Evolutionary conservation across 2,329 filamentous ascomycete species (phyloP).

Genomic region (Graphiopsis chlorocephala): DNA sequence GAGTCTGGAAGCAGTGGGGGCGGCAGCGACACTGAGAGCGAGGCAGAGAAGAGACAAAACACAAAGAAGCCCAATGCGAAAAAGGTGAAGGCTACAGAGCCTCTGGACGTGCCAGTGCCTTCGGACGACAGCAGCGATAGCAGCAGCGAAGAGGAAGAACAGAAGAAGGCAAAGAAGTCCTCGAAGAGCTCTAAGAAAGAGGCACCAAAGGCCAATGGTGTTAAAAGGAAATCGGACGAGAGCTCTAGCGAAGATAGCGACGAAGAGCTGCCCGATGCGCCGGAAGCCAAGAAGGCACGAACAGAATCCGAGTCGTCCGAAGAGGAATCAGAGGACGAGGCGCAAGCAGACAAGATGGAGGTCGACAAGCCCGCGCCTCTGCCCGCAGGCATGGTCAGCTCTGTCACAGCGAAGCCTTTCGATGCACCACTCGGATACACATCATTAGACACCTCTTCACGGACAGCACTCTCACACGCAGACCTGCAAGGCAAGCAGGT

Average conservation of each 20-base stretch:
- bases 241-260: constrained; percentile 17
- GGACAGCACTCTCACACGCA: constrained; percentile 44
- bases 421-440: constrained; percentile 46
- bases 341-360: constrained; percentile 12
- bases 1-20: constrained; percentile 24
- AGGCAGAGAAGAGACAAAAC: constrained; percentile 26
- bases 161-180: constrained; percentile 12
- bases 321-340: constrained; percentile 7
- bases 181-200: constrained; percentile 13
- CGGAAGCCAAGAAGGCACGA: constrained; percentile 14
- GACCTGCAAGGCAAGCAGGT: constrained; percentile 68
- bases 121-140: constrained; percentile 18
- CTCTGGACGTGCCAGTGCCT: constrained; percentile 27
- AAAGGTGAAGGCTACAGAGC: constrained; percentile 25
- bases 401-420: constrained; percentile 26
- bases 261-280: constrained; percentile 14
- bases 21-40: constrained; percentile 37
- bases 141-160: constrained; percentile 15
- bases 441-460: constrained; percentile 42
- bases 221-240: constrained; percentile 29
- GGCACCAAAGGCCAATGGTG: constrained; percentile 28
- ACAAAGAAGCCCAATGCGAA: constrained; percentile 22
- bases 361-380: constrained; percentile 14
- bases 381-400: constrained; percentile 9
- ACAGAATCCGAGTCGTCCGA: constrained; percentile 14